These are phyloP conservation scores for Aureobasidium uvarum DNA, from an alignment of 2,329 filamentous ascomycete species.

Conservation along the genomic window DNA sequence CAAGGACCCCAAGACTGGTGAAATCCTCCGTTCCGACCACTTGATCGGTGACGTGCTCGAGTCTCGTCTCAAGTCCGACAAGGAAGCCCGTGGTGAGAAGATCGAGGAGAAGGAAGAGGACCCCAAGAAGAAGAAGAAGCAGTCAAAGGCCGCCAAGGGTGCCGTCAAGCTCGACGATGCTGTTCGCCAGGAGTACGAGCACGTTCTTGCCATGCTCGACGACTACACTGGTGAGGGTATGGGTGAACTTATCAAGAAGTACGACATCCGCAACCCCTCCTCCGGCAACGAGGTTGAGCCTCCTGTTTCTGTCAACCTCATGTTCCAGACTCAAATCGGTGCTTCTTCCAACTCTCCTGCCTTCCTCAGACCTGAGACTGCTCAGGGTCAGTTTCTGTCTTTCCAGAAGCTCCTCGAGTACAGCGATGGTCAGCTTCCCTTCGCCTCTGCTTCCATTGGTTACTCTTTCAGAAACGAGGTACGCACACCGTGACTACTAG, in stretches of 20 bases:
- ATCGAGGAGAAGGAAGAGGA: constrained; percentile 71
- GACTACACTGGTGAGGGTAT: constrained; percentile 89
- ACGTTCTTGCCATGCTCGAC: constrained; percentile 87
- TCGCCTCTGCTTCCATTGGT: constrained; percentile 94
- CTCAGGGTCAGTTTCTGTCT: constrained; percentile 97
- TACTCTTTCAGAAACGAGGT: constrained; percentile 94
- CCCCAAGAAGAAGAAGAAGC: constrained; percentile 81
- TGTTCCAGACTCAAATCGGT: constrained; percentile 96
- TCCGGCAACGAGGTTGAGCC: constrained; percentile 73
- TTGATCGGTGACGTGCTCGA: constrained; percentile 94
- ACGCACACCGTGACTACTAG: constrained; percentile 17
- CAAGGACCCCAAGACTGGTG: constrained; percentile 86
- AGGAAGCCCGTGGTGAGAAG: constrained; percentile 83
- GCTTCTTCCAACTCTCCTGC: constrained; percentile 83
- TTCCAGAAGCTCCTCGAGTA: constrained; percentile 96
- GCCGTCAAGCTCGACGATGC: constrained; percentile 80
- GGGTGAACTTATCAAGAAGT: constrained; percentile 82
- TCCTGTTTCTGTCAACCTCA: constrained; percentile 93
- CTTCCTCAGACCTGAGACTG: constrained; percentile 89
- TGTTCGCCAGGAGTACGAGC: constrained; percentile 84
- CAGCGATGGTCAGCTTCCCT: constrained; percentile 93
- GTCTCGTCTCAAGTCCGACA: constrained; percentile 80
- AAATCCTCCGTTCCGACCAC: constrained; percentile 95
- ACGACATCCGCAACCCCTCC: constrained; percentile 83
- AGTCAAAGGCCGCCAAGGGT: constrained; percentile 66